Percentiles rank a stretch among this genome's conserved stretches.
Evolutionary conservation across 768 basidiomycete genomes (phyloP).

Genomic region (Mrakia gelida): DNA sequence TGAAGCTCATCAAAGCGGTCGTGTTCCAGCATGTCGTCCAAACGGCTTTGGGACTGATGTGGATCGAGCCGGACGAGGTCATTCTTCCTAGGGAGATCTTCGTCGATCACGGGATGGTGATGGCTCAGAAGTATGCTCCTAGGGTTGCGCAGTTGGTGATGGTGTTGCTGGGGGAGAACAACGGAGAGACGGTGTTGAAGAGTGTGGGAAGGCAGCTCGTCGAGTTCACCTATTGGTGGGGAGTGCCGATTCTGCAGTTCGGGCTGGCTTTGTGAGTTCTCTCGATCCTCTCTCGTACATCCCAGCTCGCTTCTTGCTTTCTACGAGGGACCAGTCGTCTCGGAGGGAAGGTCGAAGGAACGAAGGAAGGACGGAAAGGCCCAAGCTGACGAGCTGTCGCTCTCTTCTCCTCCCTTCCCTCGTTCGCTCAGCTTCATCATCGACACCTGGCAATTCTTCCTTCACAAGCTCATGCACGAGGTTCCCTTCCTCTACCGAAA

Average conservation of each 20-base stretch:
- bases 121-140: slow-evolving; percentile 40
- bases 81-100: slow-evolving; percentile 39
- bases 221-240: slow-evolving; percentile 88
- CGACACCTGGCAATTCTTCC: slow-evolving; percentile 98
- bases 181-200: slow-evolving; percentile 46
- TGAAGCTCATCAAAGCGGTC: slow-evolving; percentile 72
- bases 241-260: slow-evolving; percentile 67
- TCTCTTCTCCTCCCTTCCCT: neutral
- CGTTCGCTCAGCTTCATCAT: slow-evolving; percentile 66
- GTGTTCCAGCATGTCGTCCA: slow-evolving; percentile 81
- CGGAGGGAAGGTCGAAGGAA: neutral
- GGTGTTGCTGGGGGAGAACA: slow-evolving; percentile 49
- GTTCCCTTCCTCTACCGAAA: slow-evolving; percentile 87
- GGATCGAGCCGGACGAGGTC: slow-evolving; percentile 54
- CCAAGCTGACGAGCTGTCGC: neutral
- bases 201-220: slow-evolving; percentile 48
- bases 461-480: slow-evolving; percentile 85
- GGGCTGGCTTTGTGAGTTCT: slow-evolving; percentile 72
- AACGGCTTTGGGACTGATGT: slow-evolving; percentile 65
- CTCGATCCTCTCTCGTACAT: too few relatives aligned
- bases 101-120: slow-evolving; percentile 50
- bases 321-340: neutral
- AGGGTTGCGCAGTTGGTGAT: slow-evolving; percentile 47
- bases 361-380: neutral
- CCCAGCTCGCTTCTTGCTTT: neutral